These are phyloP conservation scores for Phytopythium aichiense DNA, from an alignment of 352 stramenopile genomes.

Conservation along the genomic window DNA sequence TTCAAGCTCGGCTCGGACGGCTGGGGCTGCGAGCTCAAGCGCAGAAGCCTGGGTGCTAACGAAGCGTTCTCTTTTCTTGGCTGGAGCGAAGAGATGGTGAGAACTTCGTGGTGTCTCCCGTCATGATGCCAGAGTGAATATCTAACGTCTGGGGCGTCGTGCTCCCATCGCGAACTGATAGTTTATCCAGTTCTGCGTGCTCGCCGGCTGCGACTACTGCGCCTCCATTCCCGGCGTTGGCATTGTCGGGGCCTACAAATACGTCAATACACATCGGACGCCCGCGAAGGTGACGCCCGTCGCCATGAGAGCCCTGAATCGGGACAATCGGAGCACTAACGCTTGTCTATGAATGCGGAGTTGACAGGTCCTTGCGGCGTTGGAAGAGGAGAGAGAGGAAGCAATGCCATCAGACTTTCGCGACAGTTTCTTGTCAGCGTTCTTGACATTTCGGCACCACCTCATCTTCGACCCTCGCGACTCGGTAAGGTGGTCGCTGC, in stretches of 20 bases:
- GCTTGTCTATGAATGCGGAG: neutral
- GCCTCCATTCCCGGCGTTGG: conserved; percentile 67
- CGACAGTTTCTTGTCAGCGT: conserved; percentile 49
- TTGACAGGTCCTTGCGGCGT: conserved; percentile 44
- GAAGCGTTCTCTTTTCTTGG: conserved; percentile 79
- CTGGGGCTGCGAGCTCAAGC: conserved; percentile 85
- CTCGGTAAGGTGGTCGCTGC: conserved; percentile 24
- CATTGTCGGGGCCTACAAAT: conserved; percentile 78
- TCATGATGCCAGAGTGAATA: neutral
- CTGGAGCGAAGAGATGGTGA: conserved; percentile 86
- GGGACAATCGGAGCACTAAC: neutral
- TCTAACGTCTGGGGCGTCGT: neutral
- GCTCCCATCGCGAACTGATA: conserved; percentile 13
- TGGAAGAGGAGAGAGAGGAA: conserved; percentile 44
- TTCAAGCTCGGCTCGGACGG: conserved; percentile 93
- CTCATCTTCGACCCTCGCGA: conserved; percentile 83
- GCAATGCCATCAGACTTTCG: conserved; percentile 34
- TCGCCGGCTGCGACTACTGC: conserved; percentile 90
- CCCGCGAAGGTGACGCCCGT: conserved; percentile 34
- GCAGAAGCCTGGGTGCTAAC: conserved; percentile 71
- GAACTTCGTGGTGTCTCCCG: neutral
- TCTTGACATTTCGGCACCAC: conserved; percentile 88
- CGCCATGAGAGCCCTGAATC: neutral
- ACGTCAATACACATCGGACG: conserved; percentile 49
- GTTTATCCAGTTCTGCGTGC: conserved; percentile 82